Percentiles rank a stretch among this genome's conserved stretches.
phyloP scores from a whole-genome alignment of 106 monocot species.

The Dendrobium catenatum region DNA sequence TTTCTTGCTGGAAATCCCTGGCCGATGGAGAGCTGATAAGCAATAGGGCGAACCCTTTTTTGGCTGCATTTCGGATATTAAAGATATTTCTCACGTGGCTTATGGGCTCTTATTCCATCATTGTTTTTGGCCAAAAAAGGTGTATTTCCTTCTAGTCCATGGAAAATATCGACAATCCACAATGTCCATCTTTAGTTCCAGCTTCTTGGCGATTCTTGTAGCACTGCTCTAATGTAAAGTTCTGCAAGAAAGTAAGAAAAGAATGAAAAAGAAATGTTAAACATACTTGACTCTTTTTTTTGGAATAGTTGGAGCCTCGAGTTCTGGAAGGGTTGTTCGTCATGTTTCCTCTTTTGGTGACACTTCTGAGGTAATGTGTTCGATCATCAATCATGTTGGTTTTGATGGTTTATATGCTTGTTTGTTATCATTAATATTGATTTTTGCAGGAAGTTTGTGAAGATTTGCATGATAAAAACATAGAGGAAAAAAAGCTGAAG shows the following conservation, averaged over 20 bases:
- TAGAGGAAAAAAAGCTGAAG: background rate
- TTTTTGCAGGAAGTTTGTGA: slow-evolving; percentile 17
- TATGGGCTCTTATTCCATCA: background rate
- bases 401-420: background rate
- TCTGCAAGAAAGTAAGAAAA: background rate
- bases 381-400: background rate
- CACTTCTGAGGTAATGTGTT: slow-evolving; percentile 30
- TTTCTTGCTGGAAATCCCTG: too few species aligned
- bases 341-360: slow-evolving; percentile 52
- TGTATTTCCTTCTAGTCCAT: background rate
- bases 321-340: slow-evolving; percentile 27
- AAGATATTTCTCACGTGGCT: too few species aligned
- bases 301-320: slow-evolving; percentile 23
- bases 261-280: background rate
- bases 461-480: background rate
- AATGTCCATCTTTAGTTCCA: background rate
- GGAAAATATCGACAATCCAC: background rate
- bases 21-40: too few species aligned
- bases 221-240: background rate
- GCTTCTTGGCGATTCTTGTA: background rate
- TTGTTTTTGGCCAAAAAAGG: background rate
- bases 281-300: background rate
- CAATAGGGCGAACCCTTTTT: too few species aligned
- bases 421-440: background rate
- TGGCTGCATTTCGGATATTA: too few species aligned